A percentile compares a stretch with the other conserved stretches of the same genome.
Conservation (phyloP, 1,139 yeast species). For the Suhomyces choctaworum region DNA sequence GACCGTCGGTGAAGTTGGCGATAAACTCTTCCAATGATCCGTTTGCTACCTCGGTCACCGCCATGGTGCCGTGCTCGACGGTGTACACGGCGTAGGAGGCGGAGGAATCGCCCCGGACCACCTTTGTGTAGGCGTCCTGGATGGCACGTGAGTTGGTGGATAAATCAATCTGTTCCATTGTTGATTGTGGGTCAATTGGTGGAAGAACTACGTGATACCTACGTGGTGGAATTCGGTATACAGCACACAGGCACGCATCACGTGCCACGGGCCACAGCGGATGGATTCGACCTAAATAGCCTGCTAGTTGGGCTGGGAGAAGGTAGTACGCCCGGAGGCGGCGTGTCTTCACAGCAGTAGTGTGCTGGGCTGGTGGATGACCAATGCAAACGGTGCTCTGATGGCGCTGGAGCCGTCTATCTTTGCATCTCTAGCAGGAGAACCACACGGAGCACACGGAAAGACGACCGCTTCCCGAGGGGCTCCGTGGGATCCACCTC, state of each 20-base stretch:
- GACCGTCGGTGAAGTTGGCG: constrained; percentile 80
- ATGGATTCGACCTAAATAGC: too few species aligned
- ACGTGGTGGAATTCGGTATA: constrained; percentile 5
- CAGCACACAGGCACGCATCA: too few species aligned
- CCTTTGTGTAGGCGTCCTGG: constrained; percentile 61
- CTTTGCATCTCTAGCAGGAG: too few species aligned
- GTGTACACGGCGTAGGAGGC: constrained; percentile 64
- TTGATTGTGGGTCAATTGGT: constrained; percentile 3
- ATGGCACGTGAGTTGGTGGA: constrained; percentile 60
- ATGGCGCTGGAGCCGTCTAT: too few species aligned
- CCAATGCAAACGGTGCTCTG: too few species aligned
- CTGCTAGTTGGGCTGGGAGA: too few species aligned
- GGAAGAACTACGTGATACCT: constrained; percentile 1
- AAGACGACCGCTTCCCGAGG: too few species aligned
- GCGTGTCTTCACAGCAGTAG: too few species aligned
- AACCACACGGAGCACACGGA: too few species aligned
- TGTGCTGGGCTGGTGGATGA: too few species aligned
- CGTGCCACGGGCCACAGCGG: background rate
- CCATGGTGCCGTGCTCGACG: constrained; percentile 57
- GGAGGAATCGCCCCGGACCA: constrained; percentile 60
- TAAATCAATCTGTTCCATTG: constrained; percentile 58
- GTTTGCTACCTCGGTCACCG: constrained; percentile 57
- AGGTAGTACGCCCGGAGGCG: too few species aligned
- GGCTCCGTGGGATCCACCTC: too few species aligned
- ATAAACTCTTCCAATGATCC: constrained; percentile 78